Base-by-base conservation (phyloP, 2,329 filamentous ascomycete genomes). In the Botrytis fabae region DNA sequence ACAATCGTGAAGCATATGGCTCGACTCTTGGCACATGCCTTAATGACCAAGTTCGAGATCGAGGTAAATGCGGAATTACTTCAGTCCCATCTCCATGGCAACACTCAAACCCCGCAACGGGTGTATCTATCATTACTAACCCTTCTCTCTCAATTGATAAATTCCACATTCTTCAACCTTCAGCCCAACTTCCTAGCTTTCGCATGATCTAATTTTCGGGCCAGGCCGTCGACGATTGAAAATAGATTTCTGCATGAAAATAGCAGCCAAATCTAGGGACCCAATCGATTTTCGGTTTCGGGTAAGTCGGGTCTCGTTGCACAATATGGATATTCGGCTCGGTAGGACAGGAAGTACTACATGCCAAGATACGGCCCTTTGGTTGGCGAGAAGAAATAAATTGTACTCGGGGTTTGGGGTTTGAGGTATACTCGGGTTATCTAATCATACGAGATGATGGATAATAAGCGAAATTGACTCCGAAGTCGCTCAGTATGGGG, bases 351-450 rank as follows among this genome's bases (percentile, higher is more conserved):
- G 12, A 62, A 61, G 42, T 40, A 42, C 8, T 20, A 42, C 14
- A 18, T 42, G 60, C 60, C 60, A 40, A 63, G 60, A 42, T 10
- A 18, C 16, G 61, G 38, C 14, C 3, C n/a, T 57, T 28, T 28
- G 14, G 61, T 20, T 63, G 38, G n/a, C 25, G 38, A 42, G 25
- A n/a, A 18, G 25, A 32, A 57, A 57, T 28, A 32, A 18, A 28
- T 63, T 44, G 61, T 63, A 63, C 61, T n/a, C 61, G 60, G 60
- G 35, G 22, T 63, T 62, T 63, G 38, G 25, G 25, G 35, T 12
- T 16, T 4, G 14, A 4, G 14, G 0, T 40, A 22, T 44, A 63
- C 61, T 63, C 61, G 61, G 61, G 61, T 20, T 44, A n/a, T 10
- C 9, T 20, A 4, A 42, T 42, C 38, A 22, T 20, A 42, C 25